Evolutionary conservation across 1,284 basidiomycete genomes (phyloP).

Genomic region (Malassezia japonica): DNA sequence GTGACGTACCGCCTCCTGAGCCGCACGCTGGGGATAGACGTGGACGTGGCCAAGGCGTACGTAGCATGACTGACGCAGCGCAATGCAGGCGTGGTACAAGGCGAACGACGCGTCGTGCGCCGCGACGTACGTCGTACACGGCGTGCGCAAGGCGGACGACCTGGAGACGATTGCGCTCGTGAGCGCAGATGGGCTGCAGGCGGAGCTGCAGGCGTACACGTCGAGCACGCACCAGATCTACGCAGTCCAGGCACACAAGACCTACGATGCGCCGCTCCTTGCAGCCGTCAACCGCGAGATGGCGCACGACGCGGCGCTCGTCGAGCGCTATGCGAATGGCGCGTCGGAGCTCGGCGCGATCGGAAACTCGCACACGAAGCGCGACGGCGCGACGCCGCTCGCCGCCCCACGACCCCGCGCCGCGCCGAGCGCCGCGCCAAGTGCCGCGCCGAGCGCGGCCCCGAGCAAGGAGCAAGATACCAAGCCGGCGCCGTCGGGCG

Average conservation of each 20-base stretch:
- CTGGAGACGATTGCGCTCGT: slow-evolving; percentile 8
- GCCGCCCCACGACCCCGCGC: not conserved
- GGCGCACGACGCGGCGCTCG: slow-evolving; percentile 23
- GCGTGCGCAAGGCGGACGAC: slow-evolving; percentile 5
- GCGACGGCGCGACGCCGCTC: not conserved
- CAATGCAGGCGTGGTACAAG: slow-evolving; percentile 20
- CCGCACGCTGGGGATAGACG: slow-evolving; percentile 26
- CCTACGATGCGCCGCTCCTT: slow-evolving; percentile 23
- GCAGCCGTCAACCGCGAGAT: slow-evolving; percentile 29
- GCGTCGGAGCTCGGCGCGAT: not conserved
- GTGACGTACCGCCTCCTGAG: slow-evolving; percentile 35
- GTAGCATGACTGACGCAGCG: slow-evolving; percentile 3
- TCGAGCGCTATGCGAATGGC: slow-evolving; percentile 22
- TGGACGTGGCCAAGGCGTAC: slow-evolving; percentile 25
- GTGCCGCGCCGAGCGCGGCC: not conserved
- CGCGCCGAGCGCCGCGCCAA: not conserved
- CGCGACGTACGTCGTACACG: slow-evolving; percentile 1
- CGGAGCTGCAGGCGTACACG: not conserved
- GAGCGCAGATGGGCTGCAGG: slow-evolving; percentile 5
- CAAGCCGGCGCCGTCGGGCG: slow-evolving; percentile 2
- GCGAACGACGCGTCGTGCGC: not conserved
- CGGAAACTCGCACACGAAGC: not conserved
- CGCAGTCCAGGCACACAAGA: slow-evolving; percentile 23
- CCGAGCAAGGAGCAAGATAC: not conserved
- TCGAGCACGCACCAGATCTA: slow-evolving; percentile 27